phyloP scores from a whole-genome alignment of 805 yeast species.

The Lachancea nothofagi region DNA sequence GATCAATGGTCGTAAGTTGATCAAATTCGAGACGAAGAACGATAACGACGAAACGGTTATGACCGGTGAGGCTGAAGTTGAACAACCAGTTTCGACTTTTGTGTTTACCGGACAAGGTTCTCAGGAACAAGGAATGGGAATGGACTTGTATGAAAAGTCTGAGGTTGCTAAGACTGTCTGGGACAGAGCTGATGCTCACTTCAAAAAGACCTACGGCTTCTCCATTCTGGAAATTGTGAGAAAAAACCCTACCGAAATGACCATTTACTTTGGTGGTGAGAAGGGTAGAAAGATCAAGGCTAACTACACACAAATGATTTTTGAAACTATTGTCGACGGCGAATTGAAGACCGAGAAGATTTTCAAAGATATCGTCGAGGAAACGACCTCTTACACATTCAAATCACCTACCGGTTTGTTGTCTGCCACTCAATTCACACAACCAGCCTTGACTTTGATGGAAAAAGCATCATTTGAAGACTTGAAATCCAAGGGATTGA shows the following conservation, averaged over 20 bases:
- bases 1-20: slow-evolving; percentile 98
- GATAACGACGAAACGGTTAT: slow-evolving; percentile 77
- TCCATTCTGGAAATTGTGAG: slow-evolving; percentile 92
- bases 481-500: slow-evolving; percentile 90
- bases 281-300: slow-evolving; percentile 92
- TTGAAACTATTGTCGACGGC: slow-evolving; percentile 89
- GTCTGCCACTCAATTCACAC: slow-evolving; percentile 98
- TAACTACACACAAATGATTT: slow-evolving; percentile 94
- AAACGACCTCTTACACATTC: slow-evolving; percentile 81
- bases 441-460: slow-evolving; percentile 98
- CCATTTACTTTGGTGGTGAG: slow-evolving; percentile 97
- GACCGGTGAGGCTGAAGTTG: slow-evolving; percentile 96
- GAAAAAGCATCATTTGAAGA: slow-evolving; percentile 99
- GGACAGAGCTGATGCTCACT: slow-evolving; percentile 96
- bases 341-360: slow-evolving; percentile 85
- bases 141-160: slow-evolving; percentile 90
- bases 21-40: slow-evolving; percentile 85
- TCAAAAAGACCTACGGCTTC: slow-evolving; percentile 91
- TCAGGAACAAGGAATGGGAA: slow-evolving; percentile 99
- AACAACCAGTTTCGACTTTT: slow-evolving; percentile 94
- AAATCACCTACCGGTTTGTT: slow-evolving; percentile 89
- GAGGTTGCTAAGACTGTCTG: slow-evolving; percentile 92
- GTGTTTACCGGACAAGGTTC: slow-evolving; percentile 99
- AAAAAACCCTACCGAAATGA: slow-evolving; percentile 91
- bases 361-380: slow-evolving; percentile 82